Evolutionary conservation across 805 yeast genomes (phyloP), one percentile per base, ranked within the genome.

Genomic region (Wickerhamiella vanderwaltii): DNA sequence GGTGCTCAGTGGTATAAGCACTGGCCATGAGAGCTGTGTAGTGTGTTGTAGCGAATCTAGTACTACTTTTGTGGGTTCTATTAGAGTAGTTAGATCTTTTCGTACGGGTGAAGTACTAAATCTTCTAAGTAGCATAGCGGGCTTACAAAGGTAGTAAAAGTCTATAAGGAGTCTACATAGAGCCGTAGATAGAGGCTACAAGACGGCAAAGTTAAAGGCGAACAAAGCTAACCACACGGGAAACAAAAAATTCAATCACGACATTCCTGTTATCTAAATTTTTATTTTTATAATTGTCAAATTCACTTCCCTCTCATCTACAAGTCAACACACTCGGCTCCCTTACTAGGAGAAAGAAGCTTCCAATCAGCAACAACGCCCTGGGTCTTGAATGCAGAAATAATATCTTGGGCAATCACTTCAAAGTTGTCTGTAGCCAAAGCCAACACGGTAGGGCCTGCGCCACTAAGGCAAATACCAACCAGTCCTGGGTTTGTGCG

Each of bases 361-460:
- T 80, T 76, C 94, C 95, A 87, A 24, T 70, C 63, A 57, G 96
- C 87, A 24, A 66, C 60, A 45, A 91, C 82, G 31, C 55, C 54
- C 50, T 81, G 78, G 48, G 74, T 65, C 40, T 68, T 60, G 62
- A 91, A 87, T 44, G 83, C 70, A 43, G 63, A 62, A 38, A 85
- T 69, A 48, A 91, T 86, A 41, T 77, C 82, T 5, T 60, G 57
- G 6, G 98, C 95, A 52, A 91, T 86, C 9, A 65, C 69, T 6
- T 86, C 95, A 52, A 77, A 91, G 59, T 84, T 82, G 15, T 73
- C 79, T 3, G 95, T 86, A 4, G 98, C 97, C 48, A 91, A 70
- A 31, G 95, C 94, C 48, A 91, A 66, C 44, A 91, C 87, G 6
- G 98, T 91, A 44, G 98, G 98, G 6, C 98, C 98, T 5, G 98